Evolutionary conservation across 2,329 filamentous ascomycete genomes (phyloP).

Genomic region (Neonectria punicea): DNA sequence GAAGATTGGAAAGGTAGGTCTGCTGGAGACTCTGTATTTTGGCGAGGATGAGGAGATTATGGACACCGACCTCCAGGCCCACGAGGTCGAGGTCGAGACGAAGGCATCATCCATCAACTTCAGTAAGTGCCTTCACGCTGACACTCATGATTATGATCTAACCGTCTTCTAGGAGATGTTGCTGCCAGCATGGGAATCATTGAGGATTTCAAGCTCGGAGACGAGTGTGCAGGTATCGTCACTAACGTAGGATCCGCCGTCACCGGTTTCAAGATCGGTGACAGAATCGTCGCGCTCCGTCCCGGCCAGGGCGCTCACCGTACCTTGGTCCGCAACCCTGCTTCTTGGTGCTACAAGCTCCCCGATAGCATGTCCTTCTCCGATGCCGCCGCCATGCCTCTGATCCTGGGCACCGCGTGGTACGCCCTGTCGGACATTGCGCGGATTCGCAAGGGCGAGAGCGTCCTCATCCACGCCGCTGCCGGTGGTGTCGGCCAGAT

Average conservation of each 20-base stretch:
- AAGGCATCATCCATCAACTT: conserved; percentile 25
- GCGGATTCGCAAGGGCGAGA: conserved; percentile 26
- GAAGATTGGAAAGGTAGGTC: conserved; percentile 24
- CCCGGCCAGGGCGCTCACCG: conserved; percentile 33
- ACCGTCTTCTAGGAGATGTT: conserved; percentile 30
- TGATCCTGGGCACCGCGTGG: conserved; percentile 17
- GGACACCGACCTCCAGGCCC: conserved; percentile 17
- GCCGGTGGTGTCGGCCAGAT: conserved; percentile 41
- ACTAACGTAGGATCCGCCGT: conserved; percentile 27
- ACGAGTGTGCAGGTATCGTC: conserved; percentile 29
- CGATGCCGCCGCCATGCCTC: conserved; percentile 16
- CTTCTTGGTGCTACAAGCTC: conserved; percentile 29
- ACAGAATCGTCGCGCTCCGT: conserved; percentile 20
- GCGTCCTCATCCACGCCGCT: conserved; percentile 44
- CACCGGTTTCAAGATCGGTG: conserved; percentile 16
- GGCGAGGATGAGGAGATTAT: conserved; percentile 21
- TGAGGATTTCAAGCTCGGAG: conserved; percentile 41
- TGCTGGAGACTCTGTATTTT: conserved; percentile 25
- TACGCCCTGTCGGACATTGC: conserved; percentile 21
- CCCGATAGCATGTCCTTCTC: conserved; percentile 23
- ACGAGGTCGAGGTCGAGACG: conserved; percentile 25
- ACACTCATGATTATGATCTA: conserved; percentile 12
- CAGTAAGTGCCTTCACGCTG: conserved; percentile 24
- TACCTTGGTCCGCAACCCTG: conserved; percentile 44
- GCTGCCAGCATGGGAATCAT: conserved; percentile 39